Percentiles rank a stretch among this genome's conserved stretches.
Conservation (phyloP, 2,329 filamentous ascomycete species). For the Aspergillus sp. region DNA sequence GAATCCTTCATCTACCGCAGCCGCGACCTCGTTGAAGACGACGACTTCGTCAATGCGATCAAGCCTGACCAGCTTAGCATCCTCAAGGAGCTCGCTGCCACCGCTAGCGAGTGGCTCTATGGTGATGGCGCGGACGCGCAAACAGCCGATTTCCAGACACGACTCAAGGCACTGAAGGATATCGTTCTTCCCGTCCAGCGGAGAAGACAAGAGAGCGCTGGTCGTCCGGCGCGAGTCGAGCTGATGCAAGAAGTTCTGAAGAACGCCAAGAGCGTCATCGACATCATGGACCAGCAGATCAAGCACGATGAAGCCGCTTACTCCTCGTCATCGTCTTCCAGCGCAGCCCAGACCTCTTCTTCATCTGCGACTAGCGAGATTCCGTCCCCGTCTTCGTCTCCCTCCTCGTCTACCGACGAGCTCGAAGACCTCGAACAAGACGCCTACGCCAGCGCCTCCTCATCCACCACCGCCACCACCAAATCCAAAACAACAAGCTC, state of each 20-base stretch:
- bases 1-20: conserved; percentile 87
- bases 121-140: conserved; percentile 70
- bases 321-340: conserved; percentile 37
- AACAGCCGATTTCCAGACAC: conserved; percentile 64
- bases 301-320: conserved; percentile 59
- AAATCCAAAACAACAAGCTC: conserved; percentile 22
- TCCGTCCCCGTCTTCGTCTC: conserved; percentile 9
- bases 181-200: conserved; percentile 70
- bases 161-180: conserved; percentile 66
- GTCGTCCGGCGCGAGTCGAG: conserved; percentile 62
- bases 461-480: conserved; percentile 25
- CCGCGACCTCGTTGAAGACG: conserved; percentile 71
- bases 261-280: conserved; percentile 61
- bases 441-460: conserved; percentile 32
- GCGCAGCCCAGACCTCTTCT: conserved; percentile 27
- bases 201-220: conserved; percentile 62
- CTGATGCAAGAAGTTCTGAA: conserved; percentile 62
- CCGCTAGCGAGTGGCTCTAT: conserved; percentile 83
- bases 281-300: conserved; percentile 62
- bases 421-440: conserved; percentile 77
- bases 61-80: conserved; percentile 58
- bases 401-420: conserved; percentile 32
- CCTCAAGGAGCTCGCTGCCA: conserved; percentile 61
- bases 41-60: conserved; percentile 63
- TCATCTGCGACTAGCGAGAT: conserved; percentile 33